phyloP scores from a whole-genome alignment of 2,329 filamentous ascomycete species.

The Botrytis tulipae region DNA sequence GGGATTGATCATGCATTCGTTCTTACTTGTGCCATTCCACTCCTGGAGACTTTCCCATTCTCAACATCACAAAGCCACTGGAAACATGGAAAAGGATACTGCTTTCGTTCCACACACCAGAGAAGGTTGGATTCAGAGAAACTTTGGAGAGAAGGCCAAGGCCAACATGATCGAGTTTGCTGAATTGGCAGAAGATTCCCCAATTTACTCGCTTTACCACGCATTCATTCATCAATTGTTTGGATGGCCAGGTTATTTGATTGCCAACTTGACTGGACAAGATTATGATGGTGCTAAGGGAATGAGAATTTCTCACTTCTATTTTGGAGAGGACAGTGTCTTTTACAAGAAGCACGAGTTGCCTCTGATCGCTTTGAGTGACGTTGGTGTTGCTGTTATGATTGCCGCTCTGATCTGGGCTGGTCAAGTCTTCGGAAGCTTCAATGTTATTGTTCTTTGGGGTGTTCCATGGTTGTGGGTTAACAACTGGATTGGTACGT shows the following conservation, averaged over 20 bases:
- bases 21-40: conserved; percentile 68
- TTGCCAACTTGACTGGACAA: conserved; percentile 51
- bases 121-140: conserved; percentile 36
- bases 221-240: conserved; percentile 62
- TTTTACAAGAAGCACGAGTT: conserved; percentile 60
- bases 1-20: conserved; percentile 65
- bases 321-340: conserved; percentile 60
- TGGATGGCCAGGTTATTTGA: conserved; percentile 63
- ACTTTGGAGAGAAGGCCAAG: conserved; percentile 35
- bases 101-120: conserved; percentile 57
- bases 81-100: conserved; percentile 67
- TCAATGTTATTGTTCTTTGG: conserved; percentile 59
- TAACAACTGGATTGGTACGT: conserved; percentile 66
- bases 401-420: conserved; percentile 51
- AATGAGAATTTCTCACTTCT: conserved; percentile 42
- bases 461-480: conserved; percentile 66
- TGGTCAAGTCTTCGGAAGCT: conserved; percentile 52
- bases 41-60: conserved; percentile 70
- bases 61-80: conserved; percentile 67
- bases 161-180: conserved; percentile 42
- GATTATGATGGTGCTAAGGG: conserved; percentile 36
- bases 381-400: conserved; percentile 57
- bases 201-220: conserved; percentile 52
- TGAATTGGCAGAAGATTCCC: conserved; percentile 63
- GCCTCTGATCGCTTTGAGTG: conserved; percentile 55